phyloP scores from a whole-genome alignment of 176 grass and related monocot species.

The Juncus inflexus region DNA sequence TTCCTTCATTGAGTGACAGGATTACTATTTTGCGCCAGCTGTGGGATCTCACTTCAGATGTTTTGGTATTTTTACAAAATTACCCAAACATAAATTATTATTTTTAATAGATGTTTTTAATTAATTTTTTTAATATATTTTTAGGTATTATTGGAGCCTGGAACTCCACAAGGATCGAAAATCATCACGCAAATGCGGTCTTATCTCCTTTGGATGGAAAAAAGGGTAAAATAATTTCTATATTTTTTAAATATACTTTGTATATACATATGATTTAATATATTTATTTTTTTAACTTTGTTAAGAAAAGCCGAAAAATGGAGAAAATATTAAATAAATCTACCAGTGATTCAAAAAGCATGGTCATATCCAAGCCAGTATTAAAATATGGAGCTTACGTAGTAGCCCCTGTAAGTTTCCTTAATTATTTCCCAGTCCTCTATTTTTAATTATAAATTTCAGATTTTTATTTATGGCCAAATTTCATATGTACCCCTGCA shows the following conservation, averaged over 20 bases:
- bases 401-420: slow-evolving; percentile 81
- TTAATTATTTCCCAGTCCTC: not conserved
- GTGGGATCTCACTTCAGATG: slow-evolving; percentile 93
- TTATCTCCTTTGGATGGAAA: slow-evolving; percentile 98
- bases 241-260: slow-evolving; percentile 10
- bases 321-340: slow-evolving; percentile 30
- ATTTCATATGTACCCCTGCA: too few relatives aligned
- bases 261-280: not conserved
- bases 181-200: slow-evolving; percentile 96
- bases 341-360: slow-evolving; percentile 46
- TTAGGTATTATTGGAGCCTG: slow-evolving; percentile 95
- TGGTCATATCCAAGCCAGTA: slow-evolving; percentile 32
- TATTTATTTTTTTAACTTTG: not conserved
- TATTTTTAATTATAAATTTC: not conserved
- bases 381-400: slow-evolving; percentile 79
- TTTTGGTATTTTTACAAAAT: slow-evolving; percentile 51
- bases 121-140: not conserved
- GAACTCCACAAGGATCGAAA: slow-evolving; percentile 97
- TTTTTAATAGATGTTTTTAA: slow-evolving; percentile 10
- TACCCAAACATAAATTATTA: slow-evolving; percentile 7
- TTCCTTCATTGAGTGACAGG: slow-evolving; percentile 80
- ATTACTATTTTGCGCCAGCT: slow-evolving; percentile 90
- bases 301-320: slow-evolving; percentile 51
- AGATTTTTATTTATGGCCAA: too few relatives aligned
- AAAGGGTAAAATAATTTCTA: slow-evolving; percentile 55